Percentiles rank a stretch among this genome's conserved stretches.
These are phyloP conservation scores for Raphidocelis subcapitata DNA, from an alignment of 139 green algal species.

Conservation along the genomic window DNA sequence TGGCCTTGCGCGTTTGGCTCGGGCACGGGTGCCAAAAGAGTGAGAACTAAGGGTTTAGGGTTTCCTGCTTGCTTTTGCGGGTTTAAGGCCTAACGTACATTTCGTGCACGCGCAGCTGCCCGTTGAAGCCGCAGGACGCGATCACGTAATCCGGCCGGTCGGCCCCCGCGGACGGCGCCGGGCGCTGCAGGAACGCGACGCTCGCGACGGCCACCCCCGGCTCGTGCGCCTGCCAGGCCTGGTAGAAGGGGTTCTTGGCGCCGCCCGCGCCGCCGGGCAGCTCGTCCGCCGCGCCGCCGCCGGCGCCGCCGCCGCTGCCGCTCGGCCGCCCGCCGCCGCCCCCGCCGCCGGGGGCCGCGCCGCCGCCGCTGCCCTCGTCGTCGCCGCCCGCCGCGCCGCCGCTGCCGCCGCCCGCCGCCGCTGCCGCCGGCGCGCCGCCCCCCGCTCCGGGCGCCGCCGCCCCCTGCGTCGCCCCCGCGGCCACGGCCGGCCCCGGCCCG, in stretches of 20 bases:
- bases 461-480: background rate
- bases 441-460: no score
- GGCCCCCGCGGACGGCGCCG: background rate
- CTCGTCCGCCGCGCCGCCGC: constrained; percentile 6
- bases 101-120: no score
- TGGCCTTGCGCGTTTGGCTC: no score
- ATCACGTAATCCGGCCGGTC: no score
- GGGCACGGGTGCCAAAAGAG: no score
- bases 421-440: background rate
- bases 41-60: no score
- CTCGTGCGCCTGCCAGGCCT: constrained; percentile 27
- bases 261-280: background rate
- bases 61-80: no score
- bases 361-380: background rate
- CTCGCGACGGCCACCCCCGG: constrained; percentile 4
- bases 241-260: constrained; percentile 20
- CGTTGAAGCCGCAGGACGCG: no score
- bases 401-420: background rate
- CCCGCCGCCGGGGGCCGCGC: constrained; percentile 21
- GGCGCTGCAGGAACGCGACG: constrained; percentile 12
- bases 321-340: background rate
- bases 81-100: no score
- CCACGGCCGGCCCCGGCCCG: background rate
- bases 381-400: background rate
- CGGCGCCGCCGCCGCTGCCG: background rate